Conservation (phyloP, 768 basidiomycete species). For the Macrocybe gigantea region DNA sequence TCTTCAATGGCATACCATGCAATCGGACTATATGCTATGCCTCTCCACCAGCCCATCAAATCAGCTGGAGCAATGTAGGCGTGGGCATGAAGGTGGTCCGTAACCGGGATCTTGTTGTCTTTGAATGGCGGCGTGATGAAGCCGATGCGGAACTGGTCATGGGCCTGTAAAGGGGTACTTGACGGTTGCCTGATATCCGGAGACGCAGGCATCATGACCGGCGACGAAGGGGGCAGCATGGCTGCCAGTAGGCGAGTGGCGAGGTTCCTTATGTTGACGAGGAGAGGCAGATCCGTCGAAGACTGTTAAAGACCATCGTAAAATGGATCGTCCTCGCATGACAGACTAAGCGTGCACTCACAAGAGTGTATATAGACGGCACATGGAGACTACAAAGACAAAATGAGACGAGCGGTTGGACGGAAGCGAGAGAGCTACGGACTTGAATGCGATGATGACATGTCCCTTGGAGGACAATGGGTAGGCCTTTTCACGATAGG, state of each 20-base stretch:
- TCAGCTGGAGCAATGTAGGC: constrained; percentile 65
- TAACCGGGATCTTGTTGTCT: constrained; percentile 74
- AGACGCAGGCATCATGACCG: constrained; percentile 26
- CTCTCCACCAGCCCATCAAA: constrained; percentile 68
- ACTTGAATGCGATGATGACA: constrained; percentile 75
- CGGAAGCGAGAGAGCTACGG: constrained; percentile 17
- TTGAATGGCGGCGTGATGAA: constrained; percentile 78
- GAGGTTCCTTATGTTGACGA: constrained; percentile 55
- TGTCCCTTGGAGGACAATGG: constrained; percentile 73
- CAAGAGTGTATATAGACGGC: constrained; percentile 69
- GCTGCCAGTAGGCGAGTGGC: constrained; percentile 50
- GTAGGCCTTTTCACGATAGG: constrained; percentile 62
- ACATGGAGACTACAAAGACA: constrained; percentile 56
- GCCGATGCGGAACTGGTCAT: constrained; percentile 52
- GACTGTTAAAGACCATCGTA: constrained; percentile 36
- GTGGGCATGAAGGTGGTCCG: constrained; percentile 75
- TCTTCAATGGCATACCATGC: constrained; percentile 78
- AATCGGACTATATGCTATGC: constrained; percentile 57
- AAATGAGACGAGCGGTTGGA: constrained; percentile 1
- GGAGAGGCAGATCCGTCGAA: constrained; percentile 68
- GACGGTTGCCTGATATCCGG: constrained; percentile 10
- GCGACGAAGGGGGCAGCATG: constrained; percentile 32
- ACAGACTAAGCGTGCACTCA: constrained; percentile 26
- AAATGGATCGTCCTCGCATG: constrained; percentile 7
- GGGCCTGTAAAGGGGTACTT: constrained; percentile 20